These are phyloP conservation scores for Talaromyces nanjingensis DNA, from an alignment of 495 filamentous ascomycete species.

Conservation along the genomic window DNA sequence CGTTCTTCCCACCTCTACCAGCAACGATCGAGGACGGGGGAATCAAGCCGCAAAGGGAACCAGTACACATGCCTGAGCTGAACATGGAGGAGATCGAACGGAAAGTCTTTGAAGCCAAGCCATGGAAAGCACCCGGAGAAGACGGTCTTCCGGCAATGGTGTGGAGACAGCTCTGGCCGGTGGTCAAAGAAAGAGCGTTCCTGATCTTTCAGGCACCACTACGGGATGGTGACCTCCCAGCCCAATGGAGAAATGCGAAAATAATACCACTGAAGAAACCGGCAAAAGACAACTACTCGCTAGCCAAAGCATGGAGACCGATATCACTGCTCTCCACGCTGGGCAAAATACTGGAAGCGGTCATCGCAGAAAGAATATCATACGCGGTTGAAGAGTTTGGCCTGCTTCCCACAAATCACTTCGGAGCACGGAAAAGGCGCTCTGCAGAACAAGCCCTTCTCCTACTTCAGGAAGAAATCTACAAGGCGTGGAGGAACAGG, in stretches of 20 bases:
- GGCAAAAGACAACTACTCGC: constrained; percentile 13
- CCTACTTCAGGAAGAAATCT: no score
- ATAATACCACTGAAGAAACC: constrained; percentile 24
- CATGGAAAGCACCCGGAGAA: no score
- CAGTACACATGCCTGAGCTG: constrained; percentile 14
- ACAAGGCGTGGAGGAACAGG: no score
- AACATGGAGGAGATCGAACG: background rate
- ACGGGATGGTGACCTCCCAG: constrained; percentile 14
- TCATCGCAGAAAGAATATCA: constrained; percentile 24
- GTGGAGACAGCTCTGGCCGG: no score
- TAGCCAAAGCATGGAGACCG: constrained; percentile 14
- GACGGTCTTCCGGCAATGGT: no score
- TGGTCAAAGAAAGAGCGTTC: constrained; percentile 20
- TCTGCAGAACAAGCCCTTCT: constrained; percentile 17
- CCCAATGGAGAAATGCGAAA: constrained; percentile 17
- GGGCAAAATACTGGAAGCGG: constrained; percentile 20
- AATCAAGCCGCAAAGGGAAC: constrained; percentile 15
- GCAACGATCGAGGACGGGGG: constrained; percentile 2
- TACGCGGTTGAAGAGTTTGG: constrained; percentile 19
- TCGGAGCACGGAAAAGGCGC: background rate
- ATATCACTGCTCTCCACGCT: constrained; percentile 20
- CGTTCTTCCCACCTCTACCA: constrained; percentile 23
- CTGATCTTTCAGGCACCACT: constrained; percentile 13
- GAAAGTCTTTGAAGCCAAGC: no score
- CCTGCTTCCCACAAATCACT: constrained; percentile 13